Evolutionary conservation across 306 rosid species (phyloP).

Genomic region (Pachyrhizus erosus): DNA sequence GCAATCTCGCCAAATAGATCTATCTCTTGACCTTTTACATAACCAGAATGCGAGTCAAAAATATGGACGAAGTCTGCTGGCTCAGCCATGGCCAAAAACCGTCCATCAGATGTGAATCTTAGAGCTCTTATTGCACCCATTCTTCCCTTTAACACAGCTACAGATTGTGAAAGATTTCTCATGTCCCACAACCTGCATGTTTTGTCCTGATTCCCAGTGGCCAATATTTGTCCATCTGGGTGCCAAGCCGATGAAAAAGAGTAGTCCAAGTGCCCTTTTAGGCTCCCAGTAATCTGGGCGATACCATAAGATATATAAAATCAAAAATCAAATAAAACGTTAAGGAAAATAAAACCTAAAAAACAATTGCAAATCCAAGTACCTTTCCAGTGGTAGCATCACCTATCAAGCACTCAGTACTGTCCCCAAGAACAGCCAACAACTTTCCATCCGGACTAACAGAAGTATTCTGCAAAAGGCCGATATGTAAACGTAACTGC

Average conservation of each 20-base stretch:
- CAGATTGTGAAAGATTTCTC: constrained; percentile 77
- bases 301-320: not conserved
- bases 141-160: constrained; percentile 84
- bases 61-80: constrained; percentile 93
- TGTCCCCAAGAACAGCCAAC: constrained; percentile 88
- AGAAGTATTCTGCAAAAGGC: constrained; percentile 65
- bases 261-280: constrained; percentile 91
- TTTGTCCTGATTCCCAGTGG: constrained; percentile 96
- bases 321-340: not conserved
- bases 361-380: not conserved
- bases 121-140: constrained; percentile 92
- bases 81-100: constrained; percentile 89
- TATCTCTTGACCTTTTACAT: constrained; percentile 70
- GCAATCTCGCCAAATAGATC: constrained; percentile 95
- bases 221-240: constrained; percentile 83
- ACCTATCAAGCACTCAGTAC: constrained; percentile 76
- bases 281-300: constrained; percentile 60
- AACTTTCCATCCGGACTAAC: constrained; percentile 86
- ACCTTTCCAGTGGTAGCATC: constrained; percentile 83
- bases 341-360: not conserved
- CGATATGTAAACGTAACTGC: not conserved
- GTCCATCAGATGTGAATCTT: constrained; percentile 74
- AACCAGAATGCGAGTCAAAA: constrained; percentile 64
- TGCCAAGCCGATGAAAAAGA: constrained; percentile 97
- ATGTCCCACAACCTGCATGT: constrained; percentile 97